These are phyloP conservation scores for Pseudogymnoascus sp. DNA, from an alignment of 2,329 filamentous ascomycete species.

Conservation along the genomic window DNA sequence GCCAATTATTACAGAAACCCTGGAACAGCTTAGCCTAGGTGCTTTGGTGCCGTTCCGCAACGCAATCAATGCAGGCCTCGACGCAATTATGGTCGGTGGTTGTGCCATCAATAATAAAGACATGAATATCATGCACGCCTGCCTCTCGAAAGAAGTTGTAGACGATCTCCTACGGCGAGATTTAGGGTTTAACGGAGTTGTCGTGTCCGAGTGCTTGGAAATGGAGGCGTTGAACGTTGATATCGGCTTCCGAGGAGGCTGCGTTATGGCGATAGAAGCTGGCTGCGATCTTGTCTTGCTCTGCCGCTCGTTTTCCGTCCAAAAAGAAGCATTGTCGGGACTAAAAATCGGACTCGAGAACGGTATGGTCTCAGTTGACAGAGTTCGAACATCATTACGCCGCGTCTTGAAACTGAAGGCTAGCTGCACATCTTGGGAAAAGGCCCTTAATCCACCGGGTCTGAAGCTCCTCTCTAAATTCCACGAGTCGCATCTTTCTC, in stretches of 20 bases:
- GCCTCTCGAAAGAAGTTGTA: constrained; percentile 85
- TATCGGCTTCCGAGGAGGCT: constrained; percentile 92
- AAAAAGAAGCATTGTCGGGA: constrained; percentile 85
- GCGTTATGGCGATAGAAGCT: constrained; percentile 94
- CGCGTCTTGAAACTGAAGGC: constrained; percentile 75
- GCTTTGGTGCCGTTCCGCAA: constrained; percentile 87
- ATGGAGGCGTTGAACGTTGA: constrained; percentile 96
- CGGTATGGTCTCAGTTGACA: constrained; percentile 72
- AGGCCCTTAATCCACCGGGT: constrained; percentile 80
- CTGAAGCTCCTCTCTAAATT: constrained; percentile 68
- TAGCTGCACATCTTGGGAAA: constrained; percentile 81
- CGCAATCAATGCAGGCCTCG: constrained; percentile 76
- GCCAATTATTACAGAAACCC: constrained; percentile 87
- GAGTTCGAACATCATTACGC: constrained; percentile 71
- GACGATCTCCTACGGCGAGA: constrained; percentile 83
- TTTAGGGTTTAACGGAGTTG: constrained; percentile 81
- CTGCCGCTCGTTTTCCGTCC: constrained; percentile 78
- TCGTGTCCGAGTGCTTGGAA: constrained; percentile 89
- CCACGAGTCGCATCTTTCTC: constrained; percentile 69
- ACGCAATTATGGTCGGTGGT: constrained; percentile 92
- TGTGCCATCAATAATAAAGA: constrained; percentile 86
- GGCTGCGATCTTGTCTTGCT: constrained; percentile 88
- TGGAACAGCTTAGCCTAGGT: constrained; percentile 87
- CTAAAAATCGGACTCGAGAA: constrained; percentile 85
- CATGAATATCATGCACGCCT: constrained; percentile 93